Evolutionary conservation across 371 early-diverging fungal genomes (phyloP), one percentile per base, ranked within the genome.

Genomic region (Mortierella sp.): DNA sequence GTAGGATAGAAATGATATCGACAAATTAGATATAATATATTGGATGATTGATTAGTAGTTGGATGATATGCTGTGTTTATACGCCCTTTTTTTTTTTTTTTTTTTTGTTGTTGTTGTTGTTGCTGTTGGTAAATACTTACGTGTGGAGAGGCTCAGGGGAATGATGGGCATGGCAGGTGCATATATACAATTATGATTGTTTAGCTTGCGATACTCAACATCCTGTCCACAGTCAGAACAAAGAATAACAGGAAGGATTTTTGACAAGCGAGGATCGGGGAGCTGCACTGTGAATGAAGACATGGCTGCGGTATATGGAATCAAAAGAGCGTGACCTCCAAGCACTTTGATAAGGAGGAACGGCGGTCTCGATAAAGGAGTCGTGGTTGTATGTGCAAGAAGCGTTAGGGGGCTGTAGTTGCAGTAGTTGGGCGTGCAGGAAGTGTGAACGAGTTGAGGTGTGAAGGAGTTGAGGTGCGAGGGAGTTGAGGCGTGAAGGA

Each of bases 221-320:
- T 87, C 87, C 65, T 86, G 72, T 41, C 90, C 92, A 83, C 92
- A 92, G 70, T 90, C 90, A 52, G 89, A 87, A 73, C 92, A 92
- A 65, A 86, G 89, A 24, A 91, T 86, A 24, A 89, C 84, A 6
- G 90, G 90, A 45, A 91, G 68, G 41, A 92, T 75, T 73, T 92
- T 90, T 13, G 90, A 90, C 32, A 91, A 87, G 65, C 92, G 89
- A 19, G 86, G 72, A 11, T 84, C 84, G 43, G 69, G 69, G 47
- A 62, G 43, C 28, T 66, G 72, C 81, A 59, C 38, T 33, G 24
- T 59, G 60, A 59, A 59, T 59, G 60, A 40, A n/a, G 24, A 21
- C 5, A n/a, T 28, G 21, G 48, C 24, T 62, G 15, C 10, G 11
- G 19, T 13, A 3, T 47, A 47, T 47, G 19, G 11, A 47, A 4